These are phyloP conservation scores for Hypoxylon perforatum DNA, from an alignment of 495 filamentous ascomycete species.

Conservation along the genomic window DNA sequence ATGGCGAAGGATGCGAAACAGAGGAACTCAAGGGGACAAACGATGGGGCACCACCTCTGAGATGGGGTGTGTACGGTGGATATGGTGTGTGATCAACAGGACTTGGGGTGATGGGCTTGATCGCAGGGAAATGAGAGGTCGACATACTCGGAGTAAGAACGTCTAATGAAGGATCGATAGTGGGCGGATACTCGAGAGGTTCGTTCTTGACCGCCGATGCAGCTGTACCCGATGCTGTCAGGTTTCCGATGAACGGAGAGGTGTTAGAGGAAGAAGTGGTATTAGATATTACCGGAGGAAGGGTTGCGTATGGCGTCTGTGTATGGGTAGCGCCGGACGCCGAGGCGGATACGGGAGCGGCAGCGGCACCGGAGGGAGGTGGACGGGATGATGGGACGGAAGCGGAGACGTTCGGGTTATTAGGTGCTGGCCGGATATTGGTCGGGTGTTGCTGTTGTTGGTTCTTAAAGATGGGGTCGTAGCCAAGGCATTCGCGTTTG, in stretches of 20 bases:
- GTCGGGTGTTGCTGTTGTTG: conserved; percentile 62
- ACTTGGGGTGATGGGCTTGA: conserved; percentile 42
- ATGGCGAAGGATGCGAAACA: conserved; percentile 37
- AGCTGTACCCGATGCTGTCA: conserved; percentile 54
- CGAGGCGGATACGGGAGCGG: conserved; percentile 36
- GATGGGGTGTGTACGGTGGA: conserved; percentile 48
- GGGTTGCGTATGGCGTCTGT: conserved; percentile 31
- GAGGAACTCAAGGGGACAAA: conserved; percentile 40
- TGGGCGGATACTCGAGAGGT: conserved; percentile 72
- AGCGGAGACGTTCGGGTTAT: conserved; percentile 44
- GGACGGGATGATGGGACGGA: conserved; percentile 48
- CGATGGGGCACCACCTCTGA: conserved; percentile 56
- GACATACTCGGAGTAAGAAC: conserved; percentile 51
- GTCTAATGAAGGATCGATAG: conserved; percentile 82
- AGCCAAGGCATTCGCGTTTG: conserved; percentile 95
- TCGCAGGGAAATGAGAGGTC: conserved; percentile 52
- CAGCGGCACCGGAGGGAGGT: conserved; percentile 49
- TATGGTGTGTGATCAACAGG: conserved; percentile 31
- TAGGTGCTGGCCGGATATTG: conserved; percentile 47
- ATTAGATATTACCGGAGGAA: conserved; percentile 46
- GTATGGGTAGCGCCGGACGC: conserved; percentile 46
- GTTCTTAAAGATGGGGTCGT: conserved; percentile 97
- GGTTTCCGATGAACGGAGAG: conserved; percentile 35
- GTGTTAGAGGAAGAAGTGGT: conserved; percentile 34
- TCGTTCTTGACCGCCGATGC: conserved; percentile 69